Evolutionary conservation across 305 asterid genomes (phyloP).

Genomic region (Withania somnifera): DNA sequence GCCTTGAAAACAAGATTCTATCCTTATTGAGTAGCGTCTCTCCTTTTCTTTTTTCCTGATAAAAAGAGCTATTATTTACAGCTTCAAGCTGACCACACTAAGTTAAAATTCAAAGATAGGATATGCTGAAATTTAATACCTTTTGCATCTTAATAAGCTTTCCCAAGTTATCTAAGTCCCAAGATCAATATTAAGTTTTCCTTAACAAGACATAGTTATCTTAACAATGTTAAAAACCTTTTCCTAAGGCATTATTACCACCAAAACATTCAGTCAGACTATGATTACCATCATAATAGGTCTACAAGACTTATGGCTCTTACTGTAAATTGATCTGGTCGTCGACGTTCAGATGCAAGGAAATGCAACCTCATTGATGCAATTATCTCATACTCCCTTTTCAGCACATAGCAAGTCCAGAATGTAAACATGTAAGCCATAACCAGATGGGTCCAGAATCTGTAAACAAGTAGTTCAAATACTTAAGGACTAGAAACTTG

Average conservation of each 20-base stretch:
- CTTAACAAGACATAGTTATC: not conserved
- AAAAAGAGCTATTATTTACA: not conserved
- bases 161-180: not conserved
- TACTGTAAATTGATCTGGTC: slow-evolving; percentile 92
- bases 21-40: not conserved
- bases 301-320: slow-evolving; percentile 6
- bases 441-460: slow-evolving; percentile 91
- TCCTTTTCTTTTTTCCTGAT: not conserved
- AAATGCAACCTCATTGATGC: slow-evolving; percentile 87
- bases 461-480: slow-evolving; percentile 15
- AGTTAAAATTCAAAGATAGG: not conserved
- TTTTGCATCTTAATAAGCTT: not conserved
- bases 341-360: slow-evolving; percentile 80
- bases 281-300: not conserved
- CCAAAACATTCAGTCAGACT: not conserved
- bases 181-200: not conserved
- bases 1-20: not conserved
- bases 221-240: not conserved
- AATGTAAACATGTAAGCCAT: slow-evolving; percentile 83
- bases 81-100: not conserved
- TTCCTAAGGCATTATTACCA: not conserved
- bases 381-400: slow-evolving; percentile 64
- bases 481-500: not conserved
- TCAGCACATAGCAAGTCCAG: slow-evolving; percentile 77
- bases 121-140: not conserved